Base-by-base conservation (phyloP, 106 monocot species). In the Platanthera guangdongensis region DNA sequence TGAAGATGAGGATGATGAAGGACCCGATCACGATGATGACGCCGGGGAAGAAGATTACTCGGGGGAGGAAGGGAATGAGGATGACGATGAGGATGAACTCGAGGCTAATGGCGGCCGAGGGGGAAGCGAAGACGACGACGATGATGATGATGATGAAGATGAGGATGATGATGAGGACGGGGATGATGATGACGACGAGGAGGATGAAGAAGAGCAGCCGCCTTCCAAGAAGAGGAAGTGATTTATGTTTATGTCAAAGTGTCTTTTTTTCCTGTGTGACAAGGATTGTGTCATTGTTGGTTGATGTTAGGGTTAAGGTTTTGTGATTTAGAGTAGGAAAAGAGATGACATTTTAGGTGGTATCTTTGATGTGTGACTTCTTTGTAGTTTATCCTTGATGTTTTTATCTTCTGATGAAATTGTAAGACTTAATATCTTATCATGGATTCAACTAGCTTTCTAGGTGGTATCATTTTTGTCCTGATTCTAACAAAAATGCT, bases 221-320 rank as follows among this genome's bases (percentile, higher is more conserved):
- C 70, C 70, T 71, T 14, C 70, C 14, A 71, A 71, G 70, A 71
- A n/a, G 70, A 71, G 70, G 47, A 71, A 48, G 70, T 71, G 70
- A 71, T 25, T 30, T 13, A 39, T 67, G 32, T 39, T 11, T 4
- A 25, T 30, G 67, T 67, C 13, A 67, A 39, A 39, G 53, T 67
- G 67, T 9, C 9, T 67, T 49, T 48, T 32, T 48, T 48, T 13
- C 47, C 15, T 7, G 18, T 71, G 48, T 15, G 47, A 3, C 7
- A 47, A 71, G 70, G 47, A 71, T 48, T 71, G 63, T 67, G 70
- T 71, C 70, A 47, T 71, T 46, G 70, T 48, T 46, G 47, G 30
- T 68, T 64, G 32, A 39, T 67, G 30, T 30, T 47, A 48, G 48
- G 39, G 32, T 67, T 11, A 67, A 67, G 67, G 30, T 71, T 71